Conservation (phyloP, 805 yeast genomes). For the Nakazawaea pomicola region DNA sequence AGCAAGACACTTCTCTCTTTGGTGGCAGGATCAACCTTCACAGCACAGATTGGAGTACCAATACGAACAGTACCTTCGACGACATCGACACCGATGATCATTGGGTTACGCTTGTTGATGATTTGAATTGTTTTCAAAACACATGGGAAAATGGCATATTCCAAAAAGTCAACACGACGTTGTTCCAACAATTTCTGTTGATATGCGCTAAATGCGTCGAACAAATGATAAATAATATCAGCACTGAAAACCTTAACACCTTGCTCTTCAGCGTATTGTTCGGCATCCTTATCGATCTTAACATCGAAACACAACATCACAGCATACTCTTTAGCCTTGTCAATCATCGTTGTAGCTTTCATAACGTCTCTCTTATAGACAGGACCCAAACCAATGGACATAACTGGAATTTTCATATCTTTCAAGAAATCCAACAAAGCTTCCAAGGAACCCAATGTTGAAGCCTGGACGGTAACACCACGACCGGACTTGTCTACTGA, state of each 20-base stretch:
- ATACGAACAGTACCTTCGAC: slow-evolving; percentile 81
- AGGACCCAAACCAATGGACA: slow-evolving; percentile 98
- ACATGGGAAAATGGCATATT: slow-evolving; percentile 91
- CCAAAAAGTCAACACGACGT: slow-evolving; percentile 84
- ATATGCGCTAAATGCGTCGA: slow-evolving; percentile 90
- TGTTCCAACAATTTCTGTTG: slow-evolving; percentile 84
- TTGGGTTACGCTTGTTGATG: slow-evolving; percentile 97
- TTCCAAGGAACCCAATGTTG: slow-evolving; percentile 96
- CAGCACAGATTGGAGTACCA: slow-evolving; percentile 96
- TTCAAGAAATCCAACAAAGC: slow-evolving; percentile 95
- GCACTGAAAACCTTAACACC: slow-evolving; percentile 91
- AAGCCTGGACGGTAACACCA: slow-evolving; percentile 98
- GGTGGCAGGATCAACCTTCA: slow-evolving; percentile 81
- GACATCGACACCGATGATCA: slow-evolving; percentile 99
- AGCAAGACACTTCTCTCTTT: slow-evolving; percentile 65
- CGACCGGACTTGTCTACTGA: slow-evolving; percentile 92
- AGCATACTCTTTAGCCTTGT: slow-evolving; percentile 91
- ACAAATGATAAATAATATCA: slow-evolving; percentile 92
- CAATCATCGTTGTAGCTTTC: slow-evolving; percentile 96
- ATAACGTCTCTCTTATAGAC: slow-evolving; percentile 97
- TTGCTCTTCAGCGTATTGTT: slow-evolving; percentile 93
- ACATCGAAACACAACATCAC: slow-evolving; percentile 99
- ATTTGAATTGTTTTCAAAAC: slow-evolving; percentile 92
- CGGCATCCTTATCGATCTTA: slow-evolving; percentile 95
- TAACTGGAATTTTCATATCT: slow-evolving; percentile 98